Conservation (phyloP, 768 basidiomycete species). For the Gautieria morchelliformis region DNA sequence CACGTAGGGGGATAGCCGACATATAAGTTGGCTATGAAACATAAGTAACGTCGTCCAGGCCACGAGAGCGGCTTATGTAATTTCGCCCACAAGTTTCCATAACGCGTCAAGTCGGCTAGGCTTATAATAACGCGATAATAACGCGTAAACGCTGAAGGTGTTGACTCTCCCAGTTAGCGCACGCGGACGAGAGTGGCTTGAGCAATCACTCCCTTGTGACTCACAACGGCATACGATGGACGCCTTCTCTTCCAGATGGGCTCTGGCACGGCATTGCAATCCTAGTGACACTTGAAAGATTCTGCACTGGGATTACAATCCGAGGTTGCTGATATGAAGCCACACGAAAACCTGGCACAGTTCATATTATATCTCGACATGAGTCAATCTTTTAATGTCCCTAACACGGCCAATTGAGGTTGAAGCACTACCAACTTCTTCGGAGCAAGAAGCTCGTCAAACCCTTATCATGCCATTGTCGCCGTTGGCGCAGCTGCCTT, state of each 20-base stretch:
- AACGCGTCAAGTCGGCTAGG: neutral
- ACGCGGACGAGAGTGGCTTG: too few relatives aligned
- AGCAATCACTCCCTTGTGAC: too few relatives aligned
- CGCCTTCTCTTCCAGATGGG: too few relatives aligned
- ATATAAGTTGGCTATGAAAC: slow-evolving; percentile 24
- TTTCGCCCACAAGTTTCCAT: neutral
- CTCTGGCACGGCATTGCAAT: too few relatives aligned
- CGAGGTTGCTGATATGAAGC: neutral
- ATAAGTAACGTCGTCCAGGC: neutral
- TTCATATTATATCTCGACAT: neutral
- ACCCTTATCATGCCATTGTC: neutral
- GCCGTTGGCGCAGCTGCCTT: neutral
- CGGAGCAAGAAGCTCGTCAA: too few relatives aligned
- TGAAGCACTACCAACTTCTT: neutral
- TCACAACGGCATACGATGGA: too few relatives aligned
- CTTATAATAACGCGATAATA: too few relatives aligned
- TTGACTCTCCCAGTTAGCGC: too few relatives aligned
- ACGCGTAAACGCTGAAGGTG: too few relatives aligned
- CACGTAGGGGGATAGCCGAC: slow-evolving; percentile 67
- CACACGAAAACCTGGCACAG: neutral
- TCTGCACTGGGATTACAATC: too few relatives aligned
- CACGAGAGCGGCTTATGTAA: neutral
- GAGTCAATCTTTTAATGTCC: neutral
- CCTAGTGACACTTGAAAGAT: too few relatives aligned
- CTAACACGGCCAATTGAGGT: neutral